These are phyloP conservation scores for Agapanthus africanus DNA, from an alignment of 106 monocot genomes.

Conservation along the genomic window DNA sequence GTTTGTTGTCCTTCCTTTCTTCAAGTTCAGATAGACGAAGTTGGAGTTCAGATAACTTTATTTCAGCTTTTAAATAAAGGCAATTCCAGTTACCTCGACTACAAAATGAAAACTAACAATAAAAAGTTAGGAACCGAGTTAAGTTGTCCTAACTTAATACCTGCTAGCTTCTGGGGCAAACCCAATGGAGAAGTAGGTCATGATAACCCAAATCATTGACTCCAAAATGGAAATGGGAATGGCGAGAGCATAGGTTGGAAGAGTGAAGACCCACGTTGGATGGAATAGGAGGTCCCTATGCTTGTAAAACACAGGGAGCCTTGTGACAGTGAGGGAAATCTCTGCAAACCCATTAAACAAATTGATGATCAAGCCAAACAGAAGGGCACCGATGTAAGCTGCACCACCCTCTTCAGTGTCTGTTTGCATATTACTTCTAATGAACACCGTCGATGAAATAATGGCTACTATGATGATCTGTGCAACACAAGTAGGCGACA, in stretches of 20 bases:
- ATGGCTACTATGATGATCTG: constrained; percentile 42
- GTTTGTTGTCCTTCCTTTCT: too few species aligned
- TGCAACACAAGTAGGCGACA: not conserved
- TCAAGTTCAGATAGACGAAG: too few species aligned
- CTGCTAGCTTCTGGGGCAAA: constrained; percentile 57
- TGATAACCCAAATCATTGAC: constrained; percentile 43
- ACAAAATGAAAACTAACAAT: too few species aligned
- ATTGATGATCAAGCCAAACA: constrained; percentile 47
- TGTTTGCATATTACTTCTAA: constrained; percentile 37
- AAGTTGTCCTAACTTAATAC: too few species aligned
- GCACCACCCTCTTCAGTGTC: constrained; percentile 27
- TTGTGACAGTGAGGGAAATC: constrained; percentile 44
- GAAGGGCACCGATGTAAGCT: constrained; percentile 57
- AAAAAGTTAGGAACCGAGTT: too few species aligned
- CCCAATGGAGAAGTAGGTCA: constrained; percentile 56
- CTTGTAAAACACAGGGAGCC: constrained; percentile 81
- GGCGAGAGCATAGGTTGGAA: constrained; percentile 44
- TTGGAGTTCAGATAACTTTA: too few species aligned
- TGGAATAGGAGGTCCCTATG: constrained; percentile 70
- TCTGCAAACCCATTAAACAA: constrained; percentile 83
- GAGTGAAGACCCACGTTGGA: constrained; percentile 60
- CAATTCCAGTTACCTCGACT: too few species aligned
- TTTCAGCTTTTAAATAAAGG: too few species aligned
- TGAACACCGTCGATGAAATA: constrained; percentile 43
- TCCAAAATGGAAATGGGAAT: constrained; percentile 66